Conservation (phyloP, 768 basidiomycete species). For the Russula emetica region DNA sequence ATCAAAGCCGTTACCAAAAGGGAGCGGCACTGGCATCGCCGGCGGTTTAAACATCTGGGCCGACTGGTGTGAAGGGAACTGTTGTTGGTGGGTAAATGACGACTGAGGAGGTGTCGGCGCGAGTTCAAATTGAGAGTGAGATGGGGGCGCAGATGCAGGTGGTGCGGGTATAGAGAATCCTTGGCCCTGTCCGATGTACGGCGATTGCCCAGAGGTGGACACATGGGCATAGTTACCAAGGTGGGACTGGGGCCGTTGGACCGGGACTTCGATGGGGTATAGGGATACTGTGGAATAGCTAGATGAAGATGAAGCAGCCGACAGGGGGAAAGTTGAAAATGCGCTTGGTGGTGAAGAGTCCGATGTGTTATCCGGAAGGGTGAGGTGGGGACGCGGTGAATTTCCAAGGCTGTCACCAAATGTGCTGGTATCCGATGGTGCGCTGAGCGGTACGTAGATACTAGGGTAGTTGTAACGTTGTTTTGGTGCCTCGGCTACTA, state of each 20-base stretch:
- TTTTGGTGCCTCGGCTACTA: constrained; percentile 1
- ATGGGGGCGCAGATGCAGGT: constrained; percentile 22
- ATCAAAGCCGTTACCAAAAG: constrained; percentile 18
- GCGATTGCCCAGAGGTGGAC: constrained; percentile 3
- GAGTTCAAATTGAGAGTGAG: constrained; percentile 24
- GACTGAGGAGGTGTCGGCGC: constrained; percentile 13
- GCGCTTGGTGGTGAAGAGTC: constrained; percentile 5
- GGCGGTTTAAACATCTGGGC: constrained; percentile 7
- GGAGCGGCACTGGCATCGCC: constrained; percentile 13
- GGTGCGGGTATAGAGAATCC: constrained; percentile 11
- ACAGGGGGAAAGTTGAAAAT: constrained; percentile 14
- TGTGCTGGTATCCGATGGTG: constrained; percentile 7
- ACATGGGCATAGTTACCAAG: constrained; percentile 14
- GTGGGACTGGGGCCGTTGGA: constrained; percentile 17
- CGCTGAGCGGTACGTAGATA: constrained; percentile 13
- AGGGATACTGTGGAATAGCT: constrained; percentile 10
- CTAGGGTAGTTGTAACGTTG: constrained; percentile 23
- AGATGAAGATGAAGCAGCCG: constrained; percentile 15
- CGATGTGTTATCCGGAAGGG: constrained; percentile 8
- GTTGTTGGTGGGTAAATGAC: constrained; percentile 7
- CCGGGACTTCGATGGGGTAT: constrained; percentile 14
- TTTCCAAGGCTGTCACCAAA: constrained; percentile 12
- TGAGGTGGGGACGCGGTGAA: constrained; percentile 12
- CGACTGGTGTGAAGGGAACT: neutral
- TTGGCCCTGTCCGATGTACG: constrained; percentile 20